Evolutionary conservation across 306 rosid genomes (phyloP), one percentile per base, ranked within the genome.

Genomic region (Senna tora): DNA sequence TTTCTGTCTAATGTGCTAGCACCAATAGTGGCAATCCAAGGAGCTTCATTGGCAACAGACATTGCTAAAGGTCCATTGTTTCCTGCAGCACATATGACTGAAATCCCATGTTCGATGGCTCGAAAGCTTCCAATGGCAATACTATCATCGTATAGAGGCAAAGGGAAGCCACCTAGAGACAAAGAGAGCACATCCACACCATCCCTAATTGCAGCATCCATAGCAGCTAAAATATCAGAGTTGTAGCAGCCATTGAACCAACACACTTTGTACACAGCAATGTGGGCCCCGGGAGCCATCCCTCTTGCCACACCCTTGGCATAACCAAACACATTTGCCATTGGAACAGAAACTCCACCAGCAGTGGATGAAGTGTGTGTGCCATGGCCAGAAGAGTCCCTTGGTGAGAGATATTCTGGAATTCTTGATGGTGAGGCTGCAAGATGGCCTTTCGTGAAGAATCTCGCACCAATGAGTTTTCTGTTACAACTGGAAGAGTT

Each of bases 31-130:
- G 90, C 72, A 81, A 93, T 87, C 98, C 97, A 93, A 54, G 98
- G 98, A 80, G 97, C 98, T 74, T 83, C 97, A 77, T 93, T 93
- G 65, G 97, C 86, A 21, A 93, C 93, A 30, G 98, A 90, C 84
- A 92, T 90, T 72, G 72, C 86, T 9, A 39, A 64, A 4, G 98
- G 97, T 3, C 98, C 98, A 45, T 84, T 84, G 85, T 93, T 93
- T 59, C 97, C 98, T 5, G 97, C 98, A 0, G 97, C 93, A 49
- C 97, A 93, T 0, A 90, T 49, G 22, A 93, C 97, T 1, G 90
- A 82, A 75, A 93, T 81, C 22, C 98, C 97, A 73, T 83, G 91
- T 77, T 89, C 93, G 82, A 88, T 75, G 75, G 98, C 98, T 73
- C 90, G 84, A 42, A 90, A 93, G 69, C 97, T 90, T 64, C 93